A percentile compares a stretch with the other conserved stretches of the same genome.
Conservation (phyloP, 768 basidiomycete species). For the Kwoniella sp. region DNA sequence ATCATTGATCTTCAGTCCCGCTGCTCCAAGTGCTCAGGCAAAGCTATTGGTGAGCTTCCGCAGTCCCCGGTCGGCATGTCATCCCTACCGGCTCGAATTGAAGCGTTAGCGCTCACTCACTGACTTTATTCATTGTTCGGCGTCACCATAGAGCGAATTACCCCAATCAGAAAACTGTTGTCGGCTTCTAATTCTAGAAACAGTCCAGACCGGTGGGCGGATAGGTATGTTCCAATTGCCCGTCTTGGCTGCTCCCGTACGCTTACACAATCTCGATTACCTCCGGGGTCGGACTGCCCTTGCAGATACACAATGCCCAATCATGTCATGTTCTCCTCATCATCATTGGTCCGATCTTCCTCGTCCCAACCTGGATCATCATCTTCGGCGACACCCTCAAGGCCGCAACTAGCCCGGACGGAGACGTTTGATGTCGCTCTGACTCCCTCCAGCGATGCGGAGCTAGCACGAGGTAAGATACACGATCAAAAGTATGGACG, state of each 20-base stretch:
- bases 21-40: conserved; percentile 22
- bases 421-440: conserved; percentile 20
- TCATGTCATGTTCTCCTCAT: background rate
- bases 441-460: conserved; percentile 2
- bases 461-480: conserved; percentile 24
- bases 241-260: no score
- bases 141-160: conserved; percentile 11
- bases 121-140: no score
- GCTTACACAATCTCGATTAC: no score
- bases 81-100: no score
- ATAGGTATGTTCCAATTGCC: conserved; percentile 18
- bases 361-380: background rate
- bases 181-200: conserved; percentile 13
- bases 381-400: background rate
- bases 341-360: background rate
- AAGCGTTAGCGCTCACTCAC: background rate
- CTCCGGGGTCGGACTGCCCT: no score
- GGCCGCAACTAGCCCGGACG: conserved; percentile 1
- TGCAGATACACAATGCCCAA: conserved; percentile 20
- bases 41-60: conserved; percentile 16
- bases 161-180: conserved; percentile 12
- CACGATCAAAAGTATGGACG: background rate
- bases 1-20: background rate
- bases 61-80: no score
- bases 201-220: conserved; percentile 28